These are phyloP conservation scores for Xylariaceae sp. DNA, from an alignment of 2,329 filamentous ascomycete species.

Conservation along the genomic window DNA sequence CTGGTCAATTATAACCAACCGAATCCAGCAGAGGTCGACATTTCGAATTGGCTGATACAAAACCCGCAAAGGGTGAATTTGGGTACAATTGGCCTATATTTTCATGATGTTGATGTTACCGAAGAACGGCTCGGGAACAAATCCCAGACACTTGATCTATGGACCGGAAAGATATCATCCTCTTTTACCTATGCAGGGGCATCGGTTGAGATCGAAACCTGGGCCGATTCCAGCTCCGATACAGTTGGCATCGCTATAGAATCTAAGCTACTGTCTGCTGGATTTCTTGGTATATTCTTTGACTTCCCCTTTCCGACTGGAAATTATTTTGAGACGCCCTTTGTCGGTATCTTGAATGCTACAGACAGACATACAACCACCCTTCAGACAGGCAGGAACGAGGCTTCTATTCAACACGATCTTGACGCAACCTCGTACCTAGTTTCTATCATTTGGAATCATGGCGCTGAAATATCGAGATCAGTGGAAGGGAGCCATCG, in stretches of 20 bases:
- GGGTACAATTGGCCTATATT: conserved; percentile 51
- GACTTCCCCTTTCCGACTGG: conserved; percentile 54
- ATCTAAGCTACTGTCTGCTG: conserved; percentile 44
- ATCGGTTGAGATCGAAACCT: conserved; percentile 46
- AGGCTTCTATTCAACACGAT: conserved; percentile 46
- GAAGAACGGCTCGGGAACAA: conserved; percentile 45
- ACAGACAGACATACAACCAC: conserved; percentile 48
- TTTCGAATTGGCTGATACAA: conserved; percentile 47
- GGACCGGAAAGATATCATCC: conserved; percentile 48
- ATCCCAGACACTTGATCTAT: conserved; percentile 51
- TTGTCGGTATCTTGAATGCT: conserved; percentile 54
- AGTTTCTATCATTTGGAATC: conserved; percentile 44
- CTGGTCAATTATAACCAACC: conserved; percentile 47
- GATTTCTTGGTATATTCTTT: conserved; percentile 50
- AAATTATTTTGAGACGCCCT: conserved; percentile 58
- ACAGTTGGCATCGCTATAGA: conserved; percentile 47
- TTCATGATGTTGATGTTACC: conserved; percentile 42
- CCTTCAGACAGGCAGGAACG: conserved; percentile 32
- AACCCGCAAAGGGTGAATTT: conserved; percentile 57
- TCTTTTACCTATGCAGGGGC: conserved; percentile 46
- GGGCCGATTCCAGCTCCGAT: conserved; percentile 49
- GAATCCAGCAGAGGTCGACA: conserved; percentile 44
- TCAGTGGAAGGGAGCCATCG: conserved; percentile 44
- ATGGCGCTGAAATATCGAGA: conserved; percentile 37
- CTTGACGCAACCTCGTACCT: conserved; percentile 48